phyloP scores from a whole-genome alignment of 2,329 filamentous ascomycete species.

The Neonectria neomacrospora region DNA sequence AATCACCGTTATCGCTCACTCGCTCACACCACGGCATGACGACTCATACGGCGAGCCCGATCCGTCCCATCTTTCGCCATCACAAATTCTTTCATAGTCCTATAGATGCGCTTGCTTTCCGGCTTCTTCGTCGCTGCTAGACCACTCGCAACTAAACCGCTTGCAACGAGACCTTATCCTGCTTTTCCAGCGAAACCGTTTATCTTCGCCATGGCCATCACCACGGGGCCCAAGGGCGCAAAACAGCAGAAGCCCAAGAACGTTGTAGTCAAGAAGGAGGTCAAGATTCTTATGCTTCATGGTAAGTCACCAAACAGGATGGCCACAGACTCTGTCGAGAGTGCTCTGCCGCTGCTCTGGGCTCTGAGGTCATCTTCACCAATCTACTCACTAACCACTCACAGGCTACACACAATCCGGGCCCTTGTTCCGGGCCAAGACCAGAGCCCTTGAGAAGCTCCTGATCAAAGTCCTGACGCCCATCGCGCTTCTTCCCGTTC shows the following conservation, averaged over 20 bases:
- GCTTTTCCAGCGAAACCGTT: constrained; percentile 19
- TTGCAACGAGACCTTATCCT: constrained; percentile 25
- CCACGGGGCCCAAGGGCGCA: constrained; percentile 27
- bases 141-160: constrained; percentile 28
- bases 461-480: constrained; percentile 78
- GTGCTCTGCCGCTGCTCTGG: background rate
- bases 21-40: constrained; percentile 31
- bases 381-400: constrained; percentile 26
- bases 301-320: constrained; percentile 55
- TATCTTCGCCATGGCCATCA: constrained; percentile 44
- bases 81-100: background rate
- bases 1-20: constrained; percentile 40
- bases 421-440: constrained; percentile 85
- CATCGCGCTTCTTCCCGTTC: constrained; percentile 61
- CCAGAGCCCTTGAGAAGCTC: constrained; percentile 84
- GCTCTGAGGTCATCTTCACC: background rate
- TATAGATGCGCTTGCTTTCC: constrained; percentile 39
- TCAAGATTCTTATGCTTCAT: constrained; percentile 83
- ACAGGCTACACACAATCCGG: constrained; percentile 91
- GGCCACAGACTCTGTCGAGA: background rate
- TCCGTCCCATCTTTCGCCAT: constrained; percentile 10
- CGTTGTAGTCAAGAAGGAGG: constrained; percentile 56
- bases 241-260: constrained; percentile 46
- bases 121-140: constrained; percentile 29
- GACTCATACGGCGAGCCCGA: constrained; percentile 37